phyloP scores from a whole-genome alignment of 2,329 filamentous ascomycete genomes.

The Phymatotrichopsis omnivora region DNA sequence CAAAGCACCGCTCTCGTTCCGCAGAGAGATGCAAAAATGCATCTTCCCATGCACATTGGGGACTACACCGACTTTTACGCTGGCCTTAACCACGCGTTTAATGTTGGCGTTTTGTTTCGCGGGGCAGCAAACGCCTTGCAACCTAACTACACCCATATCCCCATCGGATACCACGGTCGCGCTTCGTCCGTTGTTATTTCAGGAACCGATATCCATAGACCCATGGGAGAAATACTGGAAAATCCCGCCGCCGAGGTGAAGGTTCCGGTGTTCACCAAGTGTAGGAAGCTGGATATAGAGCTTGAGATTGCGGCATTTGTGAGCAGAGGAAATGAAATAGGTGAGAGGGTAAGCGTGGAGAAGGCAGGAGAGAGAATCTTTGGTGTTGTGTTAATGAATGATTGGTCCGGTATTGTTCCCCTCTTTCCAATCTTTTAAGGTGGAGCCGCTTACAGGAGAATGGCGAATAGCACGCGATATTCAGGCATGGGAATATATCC shows the following conservation, averaged over 20 bases:
- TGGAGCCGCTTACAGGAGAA: neutral
- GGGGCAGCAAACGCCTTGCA: slow-evolving; percentile 63
- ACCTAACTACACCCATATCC: slow-evolving; percentile 71
- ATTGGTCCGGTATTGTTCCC: slow-evolving; percentile 52
- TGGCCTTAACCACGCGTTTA: slow-evolving; percentile 64
- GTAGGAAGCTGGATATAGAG: slow-evolving; percentile 64
- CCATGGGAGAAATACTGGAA: slow-evolving; percentile 61
- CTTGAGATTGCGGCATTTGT: slow-evolving; percentile 56
- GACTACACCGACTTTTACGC: slow-evolving; percentile 85
- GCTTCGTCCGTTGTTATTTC: slow-evolving; percentile 66
- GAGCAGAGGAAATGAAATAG: slow-evolving; percentile 45
- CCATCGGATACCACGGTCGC: slow-evolving; percentile 72
- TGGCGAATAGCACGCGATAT: slow-evolving; percentile 55
- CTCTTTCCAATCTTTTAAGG: neutral
- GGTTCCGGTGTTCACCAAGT: slow-evolving; percentile 52
- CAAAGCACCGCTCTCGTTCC: slow-evolving; percentile 34
- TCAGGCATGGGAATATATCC: slow-evolving; percentile 75
- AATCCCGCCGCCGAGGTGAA: slow-evolving; percentile 54
- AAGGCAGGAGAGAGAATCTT: slow-evolving; percentile 64
- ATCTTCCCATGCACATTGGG: slow-evolving; percentile 66
- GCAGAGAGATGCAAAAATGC: slow-evolving; percentile 47
- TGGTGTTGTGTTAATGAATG: slow-evolving; percentile 72
- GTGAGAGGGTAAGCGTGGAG: slow-evolving; percentile 47
- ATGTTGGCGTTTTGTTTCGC: slow-evolving; percentile 59
- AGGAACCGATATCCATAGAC: slow-evolving; percentile 61